Base-by-base conservation (phyloP, 1,284 basidiomycete species). In the Rugosomyces carneus region DNA sequence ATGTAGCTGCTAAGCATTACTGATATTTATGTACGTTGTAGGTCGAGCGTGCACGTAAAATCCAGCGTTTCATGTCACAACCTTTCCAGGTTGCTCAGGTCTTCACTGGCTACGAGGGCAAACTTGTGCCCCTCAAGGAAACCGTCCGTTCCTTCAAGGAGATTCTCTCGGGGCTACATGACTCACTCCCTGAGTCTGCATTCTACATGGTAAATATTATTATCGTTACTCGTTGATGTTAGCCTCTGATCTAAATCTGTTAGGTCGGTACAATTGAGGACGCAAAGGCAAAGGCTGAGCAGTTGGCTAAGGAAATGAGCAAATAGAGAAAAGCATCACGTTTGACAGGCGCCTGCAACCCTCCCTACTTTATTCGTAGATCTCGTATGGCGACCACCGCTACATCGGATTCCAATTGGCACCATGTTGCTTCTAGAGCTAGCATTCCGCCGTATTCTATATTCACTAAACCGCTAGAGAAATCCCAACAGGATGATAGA, bases 71-170 rank as follows among this genome's bases (percentile, higher is more conserved):
- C 89, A 96, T 97, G 94, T 96, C 93, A 58, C 93, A 99, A 76
- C 94, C 95, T 53, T 99, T 98, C 90, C 89, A 92, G 65, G 95
- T 99, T 69, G 95, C 95, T 50, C 92, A 97, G 75, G 91, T 96
- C 71, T 98, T 98, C 84, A 98, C 95, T 65, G 95, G 95, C 80
- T 93, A 92, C 65, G 92, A 96, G 78, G 95, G 94, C 60, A 88
- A 88, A 68, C 89, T 98, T 53, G 94, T 98, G 40, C 75, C 93
- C 16, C 74, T 96, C 54, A 94, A 93, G 78, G 91, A 95, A 64
- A 93, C 91, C 55, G 65, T 94, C 62, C 84, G 84, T 57, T 94
- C 92, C 39, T 96, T 95, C 83, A 92, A 88, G 80, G 91, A 94
- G 74, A 98, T 99, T 65, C 84, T 99, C 53, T 78, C 84, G 53